Conservation (phyloP, 306 rosid genomes). For the Cicer pinnatifidum region DNA sequence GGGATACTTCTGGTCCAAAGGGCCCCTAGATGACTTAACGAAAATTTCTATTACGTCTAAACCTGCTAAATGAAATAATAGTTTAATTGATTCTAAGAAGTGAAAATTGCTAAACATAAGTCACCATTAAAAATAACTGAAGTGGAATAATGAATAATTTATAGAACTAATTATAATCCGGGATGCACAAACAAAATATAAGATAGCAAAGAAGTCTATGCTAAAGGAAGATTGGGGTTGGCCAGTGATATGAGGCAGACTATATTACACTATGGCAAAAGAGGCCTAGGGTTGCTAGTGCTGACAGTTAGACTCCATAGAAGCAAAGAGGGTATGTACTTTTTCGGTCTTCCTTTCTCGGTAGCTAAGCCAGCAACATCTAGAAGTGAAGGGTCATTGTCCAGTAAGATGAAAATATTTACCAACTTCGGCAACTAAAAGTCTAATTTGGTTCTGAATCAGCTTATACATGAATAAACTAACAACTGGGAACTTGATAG, state of each 20-base stretch:
- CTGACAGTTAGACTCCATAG: slow-evolving; percentile 23
- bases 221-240: not conserved
- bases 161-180: not conserved
- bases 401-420: slow-evolving; percentile 15
- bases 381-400: slow-evolving; percentile 26
- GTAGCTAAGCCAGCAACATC: slow-evolving; percentile 29
- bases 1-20: slow-evolving; percentile 35
- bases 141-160: slow-evolving; percentile 32
- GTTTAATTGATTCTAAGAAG: slow-evolving; percentile 19
- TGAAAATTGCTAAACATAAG: slow-evolving; percentile 4
- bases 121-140: not conserved
- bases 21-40: slow-evolving; percentile 14
- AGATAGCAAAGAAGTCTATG: slow-evolving; percentile 14
- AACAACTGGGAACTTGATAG: slow-evolving; percentile 15
- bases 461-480: slow-evolving; percentile 27
- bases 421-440: slow-evolving; percentile 23
- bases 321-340: slow-evolving; percentile 7
- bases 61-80: slow-evolving; percentile 22
- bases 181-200: slow-evolving; percentile 19
- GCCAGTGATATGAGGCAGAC: not conserved
- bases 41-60: slow-evolving; percentile 6
- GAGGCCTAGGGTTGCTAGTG: slow-evolving; percentile 6
- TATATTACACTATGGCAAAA: slow-evolving; percentile 10
- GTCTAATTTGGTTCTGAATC: slow-evolving; percentile 30
- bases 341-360: slow-evolving; percentile 18